phyloP scores from a whole-genome alignment of 306 rosid genomes.

The Quercus variabilis region DNA sequence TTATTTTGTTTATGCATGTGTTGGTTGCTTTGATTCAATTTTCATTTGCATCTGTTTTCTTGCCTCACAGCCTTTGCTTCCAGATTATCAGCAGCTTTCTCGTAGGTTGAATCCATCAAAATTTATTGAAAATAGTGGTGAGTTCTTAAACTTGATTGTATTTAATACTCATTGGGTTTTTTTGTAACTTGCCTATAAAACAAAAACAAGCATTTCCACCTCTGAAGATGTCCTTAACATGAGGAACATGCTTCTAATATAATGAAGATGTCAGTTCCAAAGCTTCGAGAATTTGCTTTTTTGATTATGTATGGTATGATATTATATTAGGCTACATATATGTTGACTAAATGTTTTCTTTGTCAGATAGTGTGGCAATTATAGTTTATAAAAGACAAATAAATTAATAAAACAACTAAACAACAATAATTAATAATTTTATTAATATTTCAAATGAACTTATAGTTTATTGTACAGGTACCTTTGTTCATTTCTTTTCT shows the following conservation, averaged over 20 bases:
- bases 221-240: neutral
- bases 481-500: too few relatives aligned
- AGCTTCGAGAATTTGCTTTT: neutral
- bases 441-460: too few relatives aligned
- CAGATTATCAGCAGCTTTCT: constrained; percentile 95
- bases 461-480: too few relatives aligned
- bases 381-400: too few relatives aligned
- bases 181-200: too few relatives aligned
- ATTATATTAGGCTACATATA: neutral
- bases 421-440: too few relatives aligned
- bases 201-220: too few relatives aligned
- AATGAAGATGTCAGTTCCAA: neutral
- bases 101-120: constrained; percentile 40
- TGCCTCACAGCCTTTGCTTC: constrained; percentile 88
- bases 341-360: constrained; percentile 1
- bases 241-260: neutral
- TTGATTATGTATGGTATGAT: neutral
- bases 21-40: constrained; percentile 35
- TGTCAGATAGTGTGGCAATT: constrained; percentile 58
- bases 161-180: too few relatives aligned
- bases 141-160: too few relatives aligned
- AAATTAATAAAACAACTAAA: too few relatives aligned
- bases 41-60: constrained; percentile 46
- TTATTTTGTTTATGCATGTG: constrained; percentile 5
- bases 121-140: too few relatives aligned